Evolutionary conservation across 1,284 basidiomycete species (phyloP), one percentile per base, ranked within the genome.

Genomic region (Ganoderma sp.): DNA sequence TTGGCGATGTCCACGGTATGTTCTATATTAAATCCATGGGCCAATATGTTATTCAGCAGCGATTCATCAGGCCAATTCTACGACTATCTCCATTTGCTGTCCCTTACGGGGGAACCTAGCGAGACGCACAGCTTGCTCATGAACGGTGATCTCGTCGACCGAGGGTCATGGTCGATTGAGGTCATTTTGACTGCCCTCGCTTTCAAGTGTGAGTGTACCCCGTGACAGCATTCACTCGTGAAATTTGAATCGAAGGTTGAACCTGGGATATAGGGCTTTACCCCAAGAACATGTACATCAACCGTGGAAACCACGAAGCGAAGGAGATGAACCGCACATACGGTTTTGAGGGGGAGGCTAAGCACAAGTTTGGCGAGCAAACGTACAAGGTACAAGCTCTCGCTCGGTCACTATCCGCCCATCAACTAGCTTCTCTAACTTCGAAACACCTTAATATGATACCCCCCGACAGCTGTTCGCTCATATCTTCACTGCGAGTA

Each of bases 111-210:
- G 28, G 85, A 89, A 65, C 96, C 96, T 17, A 90, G 84, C 67
- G 88, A 92, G 67, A 90, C 87, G 41, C 96, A 97, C 74, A 91
- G 91, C 75, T 81, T 98, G 61, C 83, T 97, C 52, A 97, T 98
- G 91, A 98, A 97, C 78, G 96, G 95, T 19, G 96, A 98, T 83
- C 91, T 98, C 68, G 98, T 99, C 52, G 98, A 99, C 80, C 90
- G 98, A 69, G 98, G 97, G 17, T 96, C 94, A 42, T 98, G 97
- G 97, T 95, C 94, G 12, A 93, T 98, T 68, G 98, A 99, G 81
- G 97, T 99, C 67, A 96, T 97, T 65, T 81, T 99, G 69, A 93
- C 94, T 10, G 90, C 97, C 2, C 95, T 99, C 77, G 95, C 97
- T 6, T 98, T 94, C 83, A 99, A 99, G 85, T 99, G 97, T 91